Conservation (phyloP, 1,284 basidiomycete species). For the Earliella scabrosa region DNA sequence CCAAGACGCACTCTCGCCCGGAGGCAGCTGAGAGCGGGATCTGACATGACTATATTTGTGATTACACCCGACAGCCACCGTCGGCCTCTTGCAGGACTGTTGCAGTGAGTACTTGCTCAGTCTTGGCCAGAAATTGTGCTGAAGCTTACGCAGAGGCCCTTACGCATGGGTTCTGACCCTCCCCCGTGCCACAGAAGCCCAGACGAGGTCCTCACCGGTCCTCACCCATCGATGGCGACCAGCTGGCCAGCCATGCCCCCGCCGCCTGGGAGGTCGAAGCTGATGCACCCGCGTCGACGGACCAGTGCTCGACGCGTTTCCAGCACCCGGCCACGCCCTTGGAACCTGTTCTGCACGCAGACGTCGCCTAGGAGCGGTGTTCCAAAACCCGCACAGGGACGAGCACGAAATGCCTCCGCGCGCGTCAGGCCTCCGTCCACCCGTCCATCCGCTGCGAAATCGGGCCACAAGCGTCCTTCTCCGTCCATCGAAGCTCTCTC, state of each 20-base stretch:
- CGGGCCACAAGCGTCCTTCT: background rate
- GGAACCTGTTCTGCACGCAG: background rate
- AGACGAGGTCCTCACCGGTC: background rate
- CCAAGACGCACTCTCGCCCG: too few relatives aligned
- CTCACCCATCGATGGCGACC: conserved; percentile 14
- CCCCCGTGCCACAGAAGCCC: conserved; percentile 10
- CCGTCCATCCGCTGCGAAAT: background rate
- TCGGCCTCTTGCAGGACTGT: background rate
- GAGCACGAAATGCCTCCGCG: conserved; percentile 2
- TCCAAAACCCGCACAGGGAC: background rate
- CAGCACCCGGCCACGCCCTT: background rate
- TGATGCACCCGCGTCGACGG: too few relatives aligned
- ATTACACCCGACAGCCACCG: background rate
- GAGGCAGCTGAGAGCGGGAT: too few relatives aligned
- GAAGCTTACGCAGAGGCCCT: background rate
- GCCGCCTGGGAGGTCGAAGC: background rate
- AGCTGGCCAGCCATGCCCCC: background rate
- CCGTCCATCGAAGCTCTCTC: background rate
- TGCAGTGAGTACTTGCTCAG: background rate
- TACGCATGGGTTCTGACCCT: background rate
- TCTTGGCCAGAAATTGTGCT: background rate
- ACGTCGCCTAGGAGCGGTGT: background rate
- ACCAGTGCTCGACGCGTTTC: background rate
- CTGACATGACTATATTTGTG: conserved; percentile 8
- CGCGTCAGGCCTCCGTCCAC: background rate